Conservation (phyloP, 768 basidiomycete genomes). For the Podaxis sp. region DNA sequence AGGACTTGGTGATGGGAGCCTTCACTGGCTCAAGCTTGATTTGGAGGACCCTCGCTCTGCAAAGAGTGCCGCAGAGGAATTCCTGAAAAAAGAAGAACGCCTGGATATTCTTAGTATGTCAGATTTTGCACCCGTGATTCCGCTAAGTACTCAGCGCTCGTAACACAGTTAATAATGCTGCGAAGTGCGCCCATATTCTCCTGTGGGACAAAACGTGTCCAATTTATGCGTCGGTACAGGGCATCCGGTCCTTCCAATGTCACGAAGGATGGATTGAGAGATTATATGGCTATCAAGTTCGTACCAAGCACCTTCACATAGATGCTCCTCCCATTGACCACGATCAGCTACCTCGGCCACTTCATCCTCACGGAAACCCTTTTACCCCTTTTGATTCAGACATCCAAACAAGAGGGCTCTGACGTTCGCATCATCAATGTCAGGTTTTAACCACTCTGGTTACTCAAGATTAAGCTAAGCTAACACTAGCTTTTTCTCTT, state of each 20-base stretch:
- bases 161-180: conserved; percentile 53
- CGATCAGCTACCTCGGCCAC: conserved; percentile 48
- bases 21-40: conserved; percentile 26
- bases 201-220: neutral
- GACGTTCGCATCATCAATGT: conserved; percentile 69
- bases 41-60: conserved; percentile 27
- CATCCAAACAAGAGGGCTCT: conserved; percentile 43
- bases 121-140: neutral
- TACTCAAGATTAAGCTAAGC: neutral
- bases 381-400: conserved; percentile 50
- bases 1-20: conserved; percentile 21
- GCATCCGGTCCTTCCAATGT: conserved; percentile 15
- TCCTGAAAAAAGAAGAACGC: conserved; percentile 34
- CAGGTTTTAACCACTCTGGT: conserved; percentile 20
- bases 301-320: neutral
- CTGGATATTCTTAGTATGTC: conserved; percentile 58
- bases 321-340: neutral
- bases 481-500: neutral
- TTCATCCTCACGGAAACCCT: conserved; percentile 58
- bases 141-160: neutral
- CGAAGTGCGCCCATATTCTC: neutral
- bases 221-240: neutral
- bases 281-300: conserved; percentile 13
- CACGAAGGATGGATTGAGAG: conserved; percentile 21
- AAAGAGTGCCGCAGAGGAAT: conserved; percentile 24